Evolutionary conservation across 2,329 filamentous ascomycete genomes (phyloP), one percentile per base, ranked within the genome.

Genomic region (Cryphonectria carpinicola): DNA sequence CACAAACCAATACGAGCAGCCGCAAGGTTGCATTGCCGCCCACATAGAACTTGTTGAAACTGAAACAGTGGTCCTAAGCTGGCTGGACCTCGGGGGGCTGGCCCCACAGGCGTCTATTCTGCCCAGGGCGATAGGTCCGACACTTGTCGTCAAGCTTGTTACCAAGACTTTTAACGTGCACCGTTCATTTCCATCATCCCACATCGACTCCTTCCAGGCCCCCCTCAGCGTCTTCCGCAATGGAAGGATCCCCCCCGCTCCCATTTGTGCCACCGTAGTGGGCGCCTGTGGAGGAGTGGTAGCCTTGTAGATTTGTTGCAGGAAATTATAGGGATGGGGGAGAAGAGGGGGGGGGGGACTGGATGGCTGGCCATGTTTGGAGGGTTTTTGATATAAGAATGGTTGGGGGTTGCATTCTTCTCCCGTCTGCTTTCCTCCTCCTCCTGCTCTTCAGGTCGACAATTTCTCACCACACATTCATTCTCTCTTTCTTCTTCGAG

Each of bases 391-490:
- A 60, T 58, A 72, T 72, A 72, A 71, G 67, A 69, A 70, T 61
- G 68, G 62, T 60, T 46, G 49, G n/a, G 7, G 46, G 22, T n/a
- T 49, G 46, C 46, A 49, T 35, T 35, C 67, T 60, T 70, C 65
- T 65, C 60, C 68, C 64, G 13, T 39, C n/a, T 28, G 60, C 19
- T 43, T 41, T 32, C 52, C 28, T 43, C 25, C 25, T 61, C 39
- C 49, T 61, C 68, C 65, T 49, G 65, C 66, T 60, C 54, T 52
- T 65, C 67, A 66, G 54, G 67, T 68, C 61, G 58, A 68, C 58
- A 56, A 35, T 69, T 39, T 58, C 70, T 67, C 65, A 72, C 67
- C 67, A 70, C 37, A 49, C 70, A 70, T 72, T 65, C 70, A 67
- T 72, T 72, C 70, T 64, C 49, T 54, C 49, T 54, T 54, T 58